These are phyloP conservation scores for Penicillium subrubescens DNA, from an alignment of 495 filamentous ascomycete species.

Conservation along the genomic window DNA sequence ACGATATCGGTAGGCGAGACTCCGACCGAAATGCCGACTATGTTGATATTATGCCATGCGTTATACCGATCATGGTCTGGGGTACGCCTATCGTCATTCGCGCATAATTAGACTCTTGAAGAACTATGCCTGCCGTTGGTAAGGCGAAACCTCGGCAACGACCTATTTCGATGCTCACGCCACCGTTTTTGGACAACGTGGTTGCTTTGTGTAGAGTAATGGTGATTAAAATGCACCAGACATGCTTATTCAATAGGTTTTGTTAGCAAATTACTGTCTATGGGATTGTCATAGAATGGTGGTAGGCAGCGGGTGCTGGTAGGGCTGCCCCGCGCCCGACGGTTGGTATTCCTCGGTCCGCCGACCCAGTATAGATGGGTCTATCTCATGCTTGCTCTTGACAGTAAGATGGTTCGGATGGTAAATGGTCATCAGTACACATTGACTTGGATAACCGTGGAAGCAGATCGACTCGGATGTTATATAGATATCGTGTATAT, in stretches of 20 bases:
- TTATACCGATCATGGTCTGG: background rate
- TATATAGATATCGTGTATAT: background rate
- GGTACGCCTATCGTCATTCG: background rate
- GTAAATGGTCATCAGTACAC: background rate
- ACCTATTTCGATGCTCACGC: slow-evolving; percentile 7
- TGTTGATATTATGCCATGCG: slow-evolving; percentile 6
- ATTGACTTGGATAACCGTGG: background rate
- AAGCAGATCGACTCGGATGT: background rate
- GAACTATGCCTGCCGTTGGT: background rate
- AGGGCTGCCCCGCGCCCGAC: slow-evolving; percentile 14
- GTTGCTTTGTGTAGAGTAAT: background rate
- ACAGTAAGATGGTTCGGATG: background rate
- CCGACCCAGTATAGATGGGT: background rate
- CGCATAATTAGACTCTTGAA: background rate
- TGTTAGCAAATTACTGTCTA: background rate
- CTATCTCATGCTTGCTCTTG: background rate
- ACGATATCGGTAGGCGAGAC: slow-evolving; percentile 17
- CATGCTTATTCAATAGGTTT: background rate
- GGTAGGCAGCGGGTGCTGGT: background rate
- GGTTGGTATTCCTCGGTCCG: slow-evolving; percentile 19
- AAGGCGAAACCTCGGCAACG: slow-evolving; percentile 19
- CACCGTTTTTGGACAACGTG: slow-evolving; percentile 2
- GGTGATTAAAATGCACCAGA: background rate
- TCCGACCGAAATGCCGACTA: slow-evolving; percentile 22
- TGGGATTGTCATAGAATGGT: background rate